Evolutionary conservation across 139 green algal genomes (phyloP).

Genomic region (Chloropicon primus): DNA sequence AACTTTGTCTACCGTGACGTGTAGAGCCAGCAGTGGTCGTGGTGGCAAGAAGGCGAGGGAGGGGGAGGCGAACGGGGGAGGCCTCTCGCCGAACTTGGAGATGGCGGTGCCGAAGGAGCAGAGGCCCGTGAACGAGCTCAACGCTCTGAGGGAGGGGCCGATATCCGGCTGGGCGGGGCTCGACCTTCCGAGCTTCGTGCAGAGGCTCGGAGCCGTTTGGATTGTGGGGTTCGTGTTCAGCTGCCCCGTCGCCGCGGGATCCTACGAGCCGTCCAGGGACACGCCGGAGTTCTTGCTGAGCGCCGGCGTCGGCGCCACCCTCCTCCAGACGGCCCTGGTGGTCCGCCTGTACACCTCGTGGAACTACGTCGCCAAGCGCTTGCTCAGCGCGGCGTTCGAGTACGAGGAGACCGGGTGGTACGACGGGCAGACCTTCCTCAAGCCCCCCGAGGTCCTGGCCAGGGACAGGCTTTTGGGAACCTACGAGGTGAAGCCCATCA

Average conservation of each 20-base stretch:
- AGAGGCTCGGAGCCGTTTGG: conserved; percentile 41
- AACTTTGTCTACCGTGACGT: too few species aligned
- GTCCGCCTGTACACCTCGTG: conserved; percentile 67
- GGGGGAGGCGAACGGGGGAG: background rate
- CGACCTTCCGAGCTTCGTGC: conserved; percentile 30
- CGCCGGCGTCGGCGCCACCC: conserved; percentile 31
- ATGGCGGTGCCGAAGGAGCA: conserved; percentile 58
- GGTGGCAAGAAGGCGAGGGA: background rate
- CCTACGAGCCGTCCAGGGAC: conserved; percentile 56
- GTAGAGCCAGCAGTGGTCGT: too few species aligned
- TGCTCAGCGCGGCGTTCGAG: conserved; percentile 54
- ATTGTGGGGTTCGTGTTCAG: conserved; percentile 41
- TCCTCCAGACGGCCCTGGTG: conserved; percentile 55
- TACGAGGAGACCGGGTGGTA: conserved; percentile 76
- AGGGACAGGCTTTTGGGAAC: conserved; percentile 31
- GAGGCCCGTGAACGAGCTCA: conserved; percentile 67
- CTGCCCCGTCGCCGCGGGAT: conserved; percentile 62
- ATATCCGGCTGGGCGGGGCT: conserved; percentile 63
- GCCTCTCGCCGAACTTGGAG: conserved; percentile 37
- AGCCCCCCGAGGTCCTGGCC: conserved; percentile 64
- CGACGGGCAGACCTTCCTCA: conserved; percentile 53
- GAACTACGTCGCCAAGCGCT: conserved; percentile 75
- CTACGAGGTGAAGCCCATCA: background rate
- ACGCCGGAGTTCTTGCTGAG: conserved; percentile 44
- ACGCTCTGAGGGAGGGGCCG: conserved; percentile 41